Evolutionary conservation across 768 basidiomycete species (phyloP).

Genomic region (Termitomyces heimii): DNA sequence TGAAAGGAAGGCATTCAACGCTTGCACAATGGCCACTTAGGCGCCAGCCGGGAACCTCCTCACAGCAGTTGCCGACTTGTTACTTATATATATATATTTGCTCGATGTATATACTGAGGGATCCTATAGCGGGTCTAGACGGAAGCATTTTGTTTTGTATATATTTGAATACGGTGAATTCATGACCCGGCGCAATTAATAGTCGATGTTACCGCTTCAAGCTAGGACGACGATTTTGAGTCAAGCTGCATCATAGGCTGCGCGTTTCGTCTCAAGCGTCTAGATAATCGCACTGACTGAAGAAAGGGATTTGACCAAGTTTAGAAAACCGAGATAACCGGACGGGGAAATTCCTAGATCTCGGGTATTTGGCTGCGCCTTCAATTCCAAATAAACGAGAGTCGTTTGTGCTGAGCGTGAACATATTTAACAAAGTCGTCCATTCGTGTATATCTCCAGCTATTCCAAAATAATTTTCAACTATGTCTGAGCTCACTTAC

Average conservation of each 20-base stretch:
- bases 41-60: constrained; percentile 3
- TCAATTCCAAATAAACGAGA: neutral
- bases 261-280: neutral
- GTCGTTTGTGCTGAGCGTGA: neutral
- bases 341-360: neutral
- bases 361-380: neutral
- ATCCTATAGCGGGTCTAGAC: neutral
- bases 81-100: neutral
- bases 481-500: constrained; percentile 70
- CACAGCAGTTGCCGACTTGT: neutral
- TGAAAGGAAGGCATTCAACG: constrained; percentile 14
- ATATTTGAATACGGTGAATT: neutral
- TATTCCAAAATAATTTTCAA: constrained; percentile 7
- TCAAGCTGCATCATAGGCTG: neutral
- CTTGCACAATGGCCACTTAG: constrained; percentile 27
- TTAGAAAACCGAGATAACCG: neutral
- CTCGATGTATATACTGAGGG: neutral
- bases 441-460: neutral
- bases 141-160: neutral
- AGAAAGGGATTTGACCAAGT: neutral
- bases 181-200: neutral
- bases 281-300: neutral
- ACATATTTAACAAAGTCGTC: neutral
- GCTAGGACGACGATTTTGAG: neutral
- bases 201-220: neutral